These are phyloP conservation scores for Aspergillus thermomutatus DNA, from an alignment of 2,329 filamentous ascomycete species.

Conservation along the genomic window DNA sequence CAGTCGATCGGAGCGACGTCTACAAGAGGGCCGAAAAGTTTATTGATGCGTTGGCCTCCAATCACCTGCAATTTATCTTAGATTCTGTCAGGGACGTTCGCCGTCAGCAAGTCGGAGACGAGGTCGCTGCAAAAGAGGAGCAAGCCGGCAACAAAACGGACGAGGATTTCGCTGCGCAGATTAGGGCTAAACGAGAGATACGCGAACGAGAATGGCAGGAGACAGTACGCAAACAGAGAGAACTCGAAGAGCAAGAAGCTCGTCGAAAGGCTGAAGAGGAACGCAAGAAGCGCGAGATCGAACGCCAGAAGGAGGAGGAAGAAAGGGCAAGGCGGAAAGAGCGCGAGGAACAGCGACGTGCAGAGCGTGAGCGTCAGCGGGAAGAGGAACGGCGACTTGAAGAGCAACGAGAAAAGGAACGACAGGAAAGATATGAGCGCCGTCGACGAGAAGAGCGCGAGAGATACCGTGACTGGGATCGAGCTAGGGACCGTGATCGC, in stretches of 20 bases:
- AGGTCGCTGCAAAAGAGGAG: slow-evolving; percentile 53
- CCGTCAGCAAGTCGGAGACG: slow-evolving; percentile 56
- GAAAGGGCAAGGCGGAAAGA: slow-evolving; percentile 50
- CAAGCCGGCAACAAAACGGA: slow-evolving; percentile 56
- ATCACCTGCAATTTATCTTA: slow-evolving; percentile 53
- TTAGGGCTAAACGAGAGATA: slow-evolving; percentile 50
- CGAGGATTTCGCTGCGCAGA: slow-evolving; percentile 56
- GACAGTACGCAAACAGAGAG: slow-evolving; percentile 50
- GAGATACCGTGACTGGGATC: slow-evolving; percentile 39
- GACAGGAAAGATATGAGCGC: slow-evolving; percentile 46
- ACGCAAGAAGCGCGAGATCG: slow-evolving; percentile 41
- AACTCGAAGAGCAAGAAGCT: slow-evolving; percentile 45
- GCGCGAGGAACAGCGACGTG: slow-evolving; percentile 46
- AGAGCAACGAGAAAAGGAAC: slow-evolving; percentile 52
- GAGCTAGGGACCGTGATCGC: slow-evolving; percentile 32
- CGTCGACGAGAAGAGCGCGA: slow-evolving; percentile 46
- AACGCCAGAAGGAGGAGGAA: slow-evolving; percentile 44
- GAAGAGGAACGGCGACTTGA: slow-evolving; percentile 53
- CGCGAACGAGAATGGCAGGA: slow-evolving; percentile 51
- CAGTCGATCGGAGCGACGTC: slow-evolving; percentile 60
- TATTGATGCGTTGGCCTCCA: slow-evolving; percentile 53
- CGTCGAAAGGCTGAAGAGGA: slow-evolving; percentile 42
- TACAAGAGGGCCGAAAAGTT: slow-evolving; percentile 57
- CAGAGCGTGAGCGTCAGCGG: slow-evolving; percentile 48
- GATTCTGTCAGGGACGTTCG: slow-evolving; percentile 56